phyloP scores from a whole-genome alignment of 75 land plant species.

The Adiantum capillusveneris region DNA sequence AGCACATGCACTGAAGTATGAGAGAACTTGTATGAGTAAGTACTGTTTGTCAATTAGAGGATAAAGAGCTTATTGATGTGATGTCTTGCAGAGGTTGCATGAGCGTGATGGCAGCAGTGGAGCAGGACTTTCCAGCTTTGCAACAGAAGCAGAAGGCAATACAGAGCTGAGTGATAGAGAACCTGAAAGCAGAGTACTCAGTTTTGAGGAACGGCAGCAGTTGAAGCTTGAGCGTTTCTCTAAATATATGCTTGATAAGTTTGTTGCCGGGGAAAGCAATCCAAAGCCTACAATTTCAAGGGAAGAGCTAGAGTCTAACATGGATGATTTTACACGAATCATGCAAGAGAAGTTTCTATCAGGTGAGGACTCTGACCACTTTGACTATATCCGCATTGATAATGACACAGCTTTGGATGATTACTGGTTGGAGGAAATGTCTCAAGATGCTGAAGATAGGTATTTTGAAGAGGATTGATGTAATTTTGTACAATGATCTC shows the following conservation, averaged over 20 bases:
- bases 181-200: too few relatives aligned
- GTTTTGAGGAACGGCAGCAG: neutral
- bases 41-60: too few relatives aligned
- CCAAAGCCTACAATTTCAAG: slow-evolving; percentile 18
- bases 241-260: slow-evolving; percentile 8
- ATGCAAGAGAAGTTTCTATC: slow-evolving; percentile 93
- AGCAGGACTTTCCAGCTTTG: too few relatives aligned
- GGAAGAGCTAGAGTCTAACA: slow-evolving; percentile 50
- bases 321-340: slow-evolving; percentile 71
- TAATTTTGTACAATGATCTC: too few relatives aligned
- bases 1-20: too few relatives aligned
- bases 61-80: too few relatives aligned
- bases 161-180: too few relatives aligned
- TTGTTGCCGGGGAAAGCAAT: slow-evolving; percentile 1
- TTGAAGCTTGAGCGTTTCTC: slow-evolving; percentile 4
- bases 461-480: slow-evolving; percentile 71
- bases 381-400: slow-evolving; percentile 72
- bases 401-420: slow-evolving; percentile 74
- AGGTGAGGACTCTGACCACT: slow-evolving; percentile 69
- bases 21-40: too few relatives aligned
- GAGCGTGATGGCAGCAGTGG: too few relatives aligned
- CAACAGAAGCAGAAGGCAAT: too few relatives aligned
- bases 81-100: too few relatives aligned
- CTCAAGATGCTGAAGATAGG: slow-evolving; percentile 85
- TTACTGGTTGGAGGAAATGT: slow-evolving; percentile 73